Evolutionary conservation across 2,329 filamentous ascomycete genomes (phyloP).

Genomic region (Alternaria hordeiaustralica): DNA sequence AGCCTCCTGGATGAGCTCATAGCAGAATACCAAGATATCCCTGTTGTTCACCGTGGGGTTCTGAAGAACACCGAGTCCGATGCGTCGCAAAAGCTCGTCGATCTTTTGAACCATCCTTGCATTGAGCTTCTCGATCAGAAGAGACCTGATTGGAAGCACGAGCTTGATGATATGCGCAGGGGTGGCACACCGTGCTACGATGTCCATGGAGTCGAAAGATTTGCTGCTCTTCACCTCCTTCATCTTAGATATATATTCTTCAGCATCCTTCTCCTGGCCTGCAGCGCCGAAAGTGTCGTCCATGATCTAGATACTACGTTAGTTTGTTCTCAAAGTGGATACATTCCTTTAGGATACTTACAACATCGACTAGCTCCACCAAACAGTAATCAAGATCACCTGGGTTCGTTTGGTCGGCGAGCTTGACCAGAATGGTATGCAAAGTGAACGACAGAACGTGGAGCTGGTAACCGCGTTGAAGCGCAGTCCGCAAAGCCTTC

Average conservation of each 20-base stretch:
- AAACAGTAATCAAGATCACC: constrained; percentile 92
- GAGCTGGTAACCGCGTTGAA: constrained; percentile 87
- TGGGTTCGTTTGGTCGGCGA: constrained; percentile 73
- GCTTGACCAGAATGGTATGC: constrained; percentile 83
- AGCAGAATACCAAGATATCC: constrained; percentile 91
- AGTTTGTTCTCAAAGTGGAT: neutral
- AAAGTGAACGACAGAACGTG: constrained; percentile 95
- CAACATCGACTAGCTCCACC: constrained; percentile 75
- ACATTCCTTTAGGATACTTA: neutral
- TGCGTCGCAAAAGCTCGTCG: constrained; percentile 83
- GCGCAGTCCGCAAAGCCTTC: constrained; percentile 82
- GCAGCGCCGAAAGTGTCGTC: constrained; percentile 94
- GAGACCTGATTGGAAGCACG: constrained; percentile 75
- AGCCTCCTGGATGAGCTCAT: constrained; percentile 88
- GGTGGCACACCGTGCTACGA: constrained; percentile 83
- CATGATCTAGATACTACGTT: constrained; percentile 65
- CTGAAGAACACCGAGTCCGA: constrained; percentile 80
- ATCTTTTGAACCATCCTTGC: constrained; percentile 85
- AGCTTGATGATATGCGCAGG: constrained; percentile 76
- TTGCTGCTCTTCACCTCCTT: constrained; percentile 98
- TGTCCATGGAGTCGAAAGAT: constrained; percentile 96
- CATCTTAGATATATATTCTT: constrained; percentile 93
- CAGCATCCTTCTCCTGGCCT: constrained; percentile 95
- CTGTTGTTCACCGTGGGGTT: constrained; percentile 80
- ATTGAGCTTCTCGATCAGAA: constrained; percentile 85